Evolutionary conservation across 2,329 filamentous ascomycete genomes (phyloP), one percentile per base, ranked within the genome.

Genomic region (Penicillium sp.): DNA sequence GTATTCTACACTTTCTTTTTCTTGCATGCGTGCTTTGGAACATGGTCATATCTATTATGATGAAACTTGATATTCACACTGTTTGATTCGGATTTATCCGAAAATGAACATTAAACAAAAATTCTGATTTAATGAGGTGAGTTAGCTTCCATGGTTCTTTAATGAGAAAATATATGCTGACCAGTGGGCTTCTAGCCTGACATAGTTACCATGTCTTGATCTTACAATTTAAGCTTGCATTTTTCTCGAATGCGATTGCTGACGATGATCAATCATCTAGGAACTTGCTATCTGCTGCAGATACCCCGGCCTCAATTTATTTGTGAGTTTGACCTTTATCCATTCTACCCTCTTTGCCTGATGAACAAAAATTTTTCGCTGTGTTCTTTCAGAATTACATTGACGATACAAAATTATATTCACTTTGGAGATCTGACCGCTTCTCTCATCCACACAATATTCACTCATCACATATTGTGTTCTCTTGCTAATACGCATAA

Each of bases 111-210:
- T 78, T 76, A 71, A 73, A 81, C 81, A 84, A 84, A 84, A 85
- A 87, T 85, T 87, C 85, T 87, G 85, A 87, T 87, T 86, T 86
- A 87, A 86, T 86, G 84, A 86, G 84, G 84, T 81, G 69, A 67
- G 77, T 74, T 44, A 10, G 5, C 47, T 27, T 49, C 45, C 4
- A 27, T 6, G 46, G 27, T 39, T 13, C 14, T 25, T 23, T 25
- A 11, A 23, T 11, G 5, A 29, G 23, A n/a, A 19, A 35, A 35
- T 10, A 27, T 29, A 47, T 63, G 69, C 76, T 79, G 68, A 78
- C 66, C 52, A 52, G 58, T 60, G 61, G 67, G 66, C 55, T 59
- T 57, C 47, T 64, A 78, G 72, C 71, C 73, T 76, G 74, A 77
- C 64, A 68, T 71, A 72, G 73, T 75, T 76, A 72, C 73, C 70